Percentiles rank a stretch among this genome's conserved stretches.
Conservation (phyloP, 768 basidiomycete species). For the Lanmaoa pseudosensibilis region DNA sequence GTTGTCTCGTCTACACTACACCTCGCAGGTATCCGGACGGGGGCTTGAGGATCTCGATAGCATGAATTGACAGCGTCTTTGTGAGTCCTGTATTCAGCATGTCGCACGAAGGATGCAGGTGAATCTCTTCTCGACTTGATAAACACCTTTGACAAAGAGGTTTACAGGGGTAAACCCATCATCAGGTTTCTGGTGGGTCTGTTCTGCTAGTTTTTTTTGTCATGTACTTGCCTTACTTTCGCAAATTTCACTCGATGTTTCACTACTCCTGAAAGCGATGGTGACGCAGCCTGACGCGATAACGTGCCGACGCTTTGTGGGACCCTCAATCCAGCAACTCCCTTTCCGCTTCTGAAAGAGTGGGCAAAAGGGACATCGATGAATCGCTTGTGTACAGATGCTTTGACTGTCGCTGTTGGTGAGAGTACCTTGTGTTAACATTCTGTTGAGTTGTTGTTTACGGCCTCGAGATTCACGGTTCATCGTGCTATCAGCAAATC, state of each 20-base stretch:
- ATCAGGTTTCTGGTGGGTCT: background rate
- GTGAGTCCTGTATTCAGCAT: background rate
- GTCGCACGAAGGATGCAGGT: background rate
- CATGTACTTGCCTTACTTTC: too few species aligned
- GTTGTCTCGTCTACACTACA: background rate
- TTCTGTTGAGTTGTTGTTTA: too few species aligned
- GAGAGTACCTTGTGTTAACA: too few species aligned
- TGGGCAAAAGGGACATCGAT: background rate
- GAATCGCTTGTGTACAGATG: too few species aligned
- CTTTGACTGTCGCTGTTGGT: too few species aligned
- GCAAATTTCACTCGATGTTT: background rate
- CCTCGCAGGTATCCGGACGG: constrained; percentile 1
- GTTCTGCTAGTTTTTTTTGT: too few species aligned
- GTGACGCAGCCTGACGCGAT: background rate
- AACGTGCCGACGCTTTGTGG: background rate
- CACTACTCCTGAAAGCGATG: background rate
- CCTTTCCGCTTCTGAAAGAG: background rate
- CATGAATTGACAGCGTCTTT: background rate
- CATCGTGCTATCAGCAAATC: too few species aligned
- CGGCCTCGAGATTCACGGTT: too few species aligned
- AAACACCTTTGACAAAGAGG: background rate
- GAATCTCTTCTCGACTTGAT: background rate
- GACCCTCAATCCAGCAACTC: background rate
- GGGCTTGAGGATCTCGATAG: background rate
- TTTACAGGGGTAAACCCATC: background rate